Conservation (phyloP, 345 rosid genomes). For the Eutrema japonicum region DNA sequence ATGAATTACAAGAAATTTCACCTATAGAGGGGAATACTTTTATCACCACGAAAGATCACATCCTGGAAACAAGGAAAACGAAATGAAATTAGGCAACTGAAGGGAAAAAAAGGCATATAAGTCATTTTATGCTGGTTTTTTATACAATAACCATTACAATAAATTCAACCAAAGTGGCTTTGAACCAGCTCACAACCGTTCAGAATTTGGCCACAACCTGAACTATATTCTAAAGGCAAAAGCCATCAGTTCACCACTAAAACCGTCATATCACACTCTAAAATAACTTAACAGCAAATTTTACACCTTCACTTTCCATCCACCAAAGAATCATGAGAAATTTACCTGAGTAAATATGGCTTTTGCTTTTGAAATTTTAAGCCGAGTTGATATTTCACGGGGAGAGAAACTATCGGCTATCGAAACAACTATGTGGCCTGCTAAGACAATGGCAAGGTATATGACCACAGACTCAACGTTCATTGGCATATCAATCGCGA, state of each 20-base stretch:
- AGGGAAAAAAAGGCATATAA: neutral
- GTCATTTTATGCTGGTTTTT: neutral
- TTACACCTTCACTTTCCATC: neutral
- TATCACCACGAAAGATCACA: conserved; percentile 82
- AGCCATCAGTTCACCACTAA: neutral
- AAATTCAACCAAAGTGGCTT: conserved; percentile 12
- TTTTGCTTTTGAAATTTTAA: conserved; percentile 79
- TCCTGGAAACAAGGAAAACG: conserved; percentile 54
- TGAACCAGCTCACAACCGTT: neutral
- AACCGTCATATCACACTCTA: no score
- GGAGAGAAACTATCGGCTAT: conserved; percentile 97
- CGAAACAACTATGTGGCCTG: conserved; percentile 89
- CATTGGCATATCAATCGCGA: conserved; percentile 97
- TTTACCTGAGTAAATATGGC: conserved; percentile 94
- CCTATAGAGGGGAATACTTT: conserved; percentile 89
- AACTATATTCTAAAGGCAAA: neutral
- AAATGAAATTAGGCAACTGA: conserved; percentile 16
- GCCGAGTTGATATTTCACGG: conserved; percentile 82
- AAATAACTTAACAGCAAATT: neutral
- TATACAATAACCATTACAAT: neutral
- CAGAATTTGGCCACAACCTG: conserved; percentile 9
- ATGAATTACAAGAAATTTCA: conserved; percentile 48
- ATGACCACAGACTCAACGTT: conserved; percentile 80
- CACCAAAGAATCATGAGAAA: conserved; percentile 1
- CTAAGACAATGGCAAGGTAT: conserved; percentile 87